These are phyloP conservation scores for Debaryomyces fabryi DNA, from an alignment of 1,139 yeast genomes.

Conservation along the genomic window DNA sequence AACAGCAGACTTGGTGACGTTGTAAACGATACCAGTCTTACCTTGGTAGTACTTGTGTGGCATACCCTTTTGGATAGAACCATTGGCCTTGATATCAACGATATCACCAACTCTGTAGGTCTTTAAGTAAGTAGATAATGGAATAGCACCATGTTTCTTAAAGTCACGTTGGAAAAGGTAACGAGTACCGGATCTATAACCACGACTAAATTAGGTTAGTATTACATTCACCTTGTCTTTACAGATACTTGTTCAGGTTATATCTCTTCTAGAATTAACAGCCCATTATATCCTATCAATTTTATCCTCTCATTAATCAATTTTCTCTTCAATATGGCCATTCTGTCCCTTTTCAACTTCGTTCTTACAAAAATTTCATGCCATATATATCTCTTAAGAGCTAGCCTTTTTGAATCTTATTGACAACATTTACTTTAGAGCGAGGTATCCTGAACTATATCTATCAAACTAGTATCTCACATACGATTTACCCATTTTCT, in stretches of 20 bases:
- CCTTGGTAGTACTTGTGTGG: conserved; percentile 99
- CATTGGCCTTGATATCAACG: conserved; percentile 99
- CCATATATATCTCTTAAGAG: background rate
- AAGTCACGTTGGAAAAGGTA: conserved; percentile 99
- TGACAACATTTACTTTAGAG: background rate
- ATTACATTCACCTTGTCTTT: background rate
- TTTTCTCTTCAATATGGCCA: background rate
- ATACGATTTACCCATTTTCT: conserved; percentile 77
- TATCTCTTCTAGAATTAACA: background rate
- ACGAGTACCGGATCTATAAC: conserved; percentile 99
- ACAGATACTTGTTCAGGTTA: background rate
- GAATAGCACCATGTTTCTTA: conserved; percentile 95
- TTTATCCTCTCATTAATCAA: background rate
- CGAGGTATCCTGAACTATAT: background rate
- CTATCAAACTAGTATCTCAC: conserved; percentile 25
- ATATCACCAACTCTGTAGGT: conserved; percentile 98
- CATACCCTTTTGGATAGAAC: conserved; percentile 99
- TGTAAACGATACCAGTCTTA: conserved; percentile 98
- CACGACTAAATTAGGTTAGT: conserved; percentile 53
- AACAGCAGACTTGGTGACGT: conserved; percentile 97
- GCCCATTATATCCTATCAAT: background rate
- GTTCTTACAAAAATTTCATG: background rate
- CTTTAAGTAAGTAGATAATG: conserved; percentile 96
- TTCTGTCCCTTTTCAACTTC: background rate
- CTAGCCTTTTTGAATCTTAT: background rate